Evolutionary conservation across 768 basidiomycete genomes (phyloP).

Genomic region (Naematelia encephala): DNA sequence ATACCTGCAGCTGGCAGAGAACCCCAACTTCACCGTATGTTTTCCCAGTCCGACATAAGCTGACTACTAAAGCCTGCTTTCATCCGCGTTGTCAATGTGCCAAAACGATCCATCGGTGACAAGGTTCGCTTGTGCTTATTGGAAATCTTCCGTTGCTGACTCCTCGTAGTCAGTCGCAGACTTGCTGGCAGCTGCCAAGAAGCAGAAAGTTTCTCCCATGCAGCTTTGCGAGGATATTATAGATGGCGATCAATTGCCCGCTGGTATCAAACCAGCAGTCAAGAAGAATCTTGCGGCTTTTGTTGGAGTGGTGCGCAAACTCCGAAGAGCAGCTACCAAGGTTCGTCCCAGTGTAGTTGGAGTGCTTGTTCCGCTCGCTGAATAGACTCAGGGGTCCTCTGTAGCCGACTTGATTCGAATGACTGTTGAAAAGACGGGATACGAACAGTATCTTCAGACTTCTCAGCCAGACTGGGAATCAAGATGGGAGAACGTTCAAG

Average conservation of each 20-base stretch:
- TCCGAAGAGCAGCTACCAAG: slow-evolving; percentile 59
- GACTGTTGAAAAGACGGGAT: slow-evolving; percentile 61
- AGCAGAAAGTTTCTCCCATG: slow-evolving; percentile 59
- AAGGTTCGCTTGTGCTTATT: slow-evolving; percentile 56
- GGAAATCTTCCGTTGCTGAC: slow-evolving; percentile 1
- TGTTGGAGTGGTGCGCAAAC: slow-evolving; percentile 58
- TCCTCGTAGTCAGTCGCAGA: slow-evolving; percentile 61
- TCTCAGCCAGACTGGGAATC: slow-evolving; percentile 67
- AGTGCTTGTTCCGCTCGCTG: background rate
- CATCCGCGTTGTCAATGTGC: slow-evolving; percentile 67
- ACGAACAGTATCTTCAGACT: slow-evolving; percentile 66
- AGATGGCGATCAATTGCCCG: slow-evolving; percentile 56
- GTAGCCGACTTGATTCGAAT: slow-evolving; percentile 65
- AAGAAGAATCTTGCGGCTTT: slow-evolving; percentile 65
- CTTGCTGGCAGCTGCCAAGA: slow-evolving; percentile 58
- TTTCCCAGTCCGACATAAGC: slow-evolving; percentile 3
- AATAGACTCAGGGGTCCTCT: slow-evolving; percentile 55
- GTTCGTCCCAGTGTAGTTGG: slow-evolving; percentile 50
- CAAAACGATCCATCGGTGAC: slow-evolving; percentile 69
- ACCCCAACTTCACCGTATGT: slow-evolving; percentile 52
- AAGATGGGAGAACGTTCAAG: slow-evolving; percentile 81
- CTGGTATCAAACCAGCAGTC: slow-evolving; percentile 65
- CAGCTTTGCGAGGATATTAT: slow-evolving; percentile 64
- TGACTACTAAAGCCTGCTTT: slow-evolving; percentile 63
- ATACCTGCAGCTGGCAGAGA: slow-evolving; percentile 78